phyloP scores from a whole-genome alignment of 1,139 yeast genomes.

The Groenewaldozyma sp. region DNA sequence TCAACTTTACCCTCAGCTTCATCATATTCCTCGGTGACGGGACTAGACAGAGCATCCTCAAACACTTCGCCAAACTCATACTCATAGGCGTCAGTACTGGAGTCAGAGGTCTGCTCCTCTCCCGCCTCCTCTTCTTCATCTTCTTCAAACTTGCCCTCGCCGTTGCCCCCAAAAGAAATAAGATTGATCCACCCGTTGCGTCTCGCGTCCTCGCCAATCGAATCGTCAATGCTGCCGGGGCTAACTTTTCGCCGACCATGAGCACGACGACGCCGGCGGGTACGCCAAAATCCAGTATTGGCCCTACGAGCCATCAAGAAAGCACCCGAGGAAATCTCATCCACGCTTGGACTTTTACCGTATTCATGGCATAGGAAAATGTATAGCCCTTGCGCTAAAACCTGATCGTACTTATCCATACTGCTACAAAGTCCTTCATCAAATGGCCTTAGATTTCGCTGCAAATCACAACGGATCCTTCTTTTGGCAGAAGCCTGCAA shows the following conservation, averaged over 20 bases:
- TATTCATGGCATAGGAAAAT: neutral
- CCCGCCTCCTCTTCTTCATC: neutral
- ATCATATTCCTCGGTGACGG: neutral
- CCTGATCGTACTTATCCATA: constrained; percentile 1
- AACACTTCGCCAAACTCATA: neutral
- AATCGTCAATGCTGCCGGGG: too few species aligned
- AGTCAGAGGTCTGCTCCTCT: neutral
- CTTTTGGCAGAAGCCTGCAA: too few species aligned
- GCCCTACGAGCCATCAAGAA: neutral
- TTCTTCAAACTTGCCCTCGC: neutral
- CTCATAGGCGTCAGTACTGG: neutral
- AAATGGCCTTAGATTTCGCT: too few species aligned
- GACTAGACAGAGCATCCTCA: neutral
- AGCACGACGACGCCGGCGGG: too few species aligned
- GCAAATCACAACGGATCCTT: too few species aligned
- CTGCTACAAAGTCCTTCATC: too few species aligned
- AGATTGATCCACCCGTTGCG: too few species aligned
- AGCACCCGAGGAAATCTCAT: too few species aligned
- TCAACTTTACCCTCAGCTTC: neutral
- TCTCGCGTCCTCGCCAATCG: too few species aligned
- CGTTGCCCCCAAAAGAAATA: too few species aligned
- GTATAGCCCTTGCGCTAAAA: neutral
- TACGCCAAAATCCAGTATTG: too few species aligned
- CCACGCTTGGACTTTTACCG: neutral
- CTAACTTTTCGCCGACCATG: too few species aligned